These are phyloP conservation scores for Gaeumannomyces sp. DNA, from an alignment of 2,329 filamentous ascomycete genomes.

Conservation along the genomic window DNA sequence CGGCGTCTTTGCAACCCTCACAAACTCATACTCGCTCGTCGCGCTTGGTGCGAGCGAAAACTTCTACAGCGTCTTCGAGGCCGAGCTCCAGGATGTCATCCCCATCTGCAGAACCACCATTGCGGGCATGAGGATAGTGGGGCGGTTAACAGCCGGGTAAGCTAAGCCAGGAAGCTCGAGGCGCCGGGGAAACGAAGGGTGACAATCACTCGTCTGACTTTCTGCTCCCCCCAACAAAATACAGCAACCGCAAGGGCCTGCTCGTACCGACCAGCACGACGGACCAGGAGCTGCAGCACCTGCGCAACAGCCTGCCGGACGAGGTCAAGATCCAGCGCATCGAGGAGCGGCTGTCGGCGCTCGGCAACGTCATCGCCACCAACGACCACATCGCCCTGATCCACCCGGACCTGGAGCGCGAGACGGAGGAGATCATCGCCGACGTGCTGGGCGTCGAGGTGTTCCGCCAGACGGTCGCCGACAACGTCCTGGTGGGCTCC, in stretches of 20 bases:
- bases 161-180: conserved; percentile 17
- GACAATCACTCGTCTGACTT: conserved; percentile 6
- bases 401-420: conserved; percentile 92
- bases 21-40: conserved; percentile 93
- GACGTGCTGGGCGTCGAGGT: conserved; percentile 88
- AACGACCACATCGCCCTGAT: conserved; percentile 97
- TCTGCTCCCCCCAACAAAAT: neutral
- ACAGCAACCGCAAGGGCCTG: conserved; percentile 88
- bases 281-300: conserved; percentile 95
- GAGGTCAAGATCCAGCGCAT: conserved; percentile 91
- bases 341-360: conserved; percentile 90
- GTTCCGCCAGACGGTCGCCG: conserved; percentile 89
- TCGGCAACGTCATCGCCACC: conserved; percentile 93
- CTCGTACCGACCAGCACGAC: conserved; percentile 93
- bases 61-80: conserved; percentile 98
- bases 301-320: conserved; percentile 91
- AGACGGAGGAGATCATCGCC: conserved; percentile 97
- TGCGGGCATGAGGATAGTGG: conserved; percentile 92
- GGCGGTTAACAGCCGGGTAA: conserved; percentile 86
- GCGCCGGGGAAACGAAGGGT: neutral
- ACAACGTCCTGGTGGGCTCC: conserved; percentile 91
- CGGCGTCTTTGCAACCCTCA: conserved; percentile 93
- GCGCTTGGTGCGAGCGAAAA: conserved; percentile 95
- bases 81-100: conserved; percentile 94
- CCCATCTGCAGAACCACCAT: conserved; percentile 96